These are phyloP conservation scores for Venturiaceae sp. DNA, from an alignment of 2,329 filamentous ascomycete genomes.

Conservation along the genomic window DNA sequence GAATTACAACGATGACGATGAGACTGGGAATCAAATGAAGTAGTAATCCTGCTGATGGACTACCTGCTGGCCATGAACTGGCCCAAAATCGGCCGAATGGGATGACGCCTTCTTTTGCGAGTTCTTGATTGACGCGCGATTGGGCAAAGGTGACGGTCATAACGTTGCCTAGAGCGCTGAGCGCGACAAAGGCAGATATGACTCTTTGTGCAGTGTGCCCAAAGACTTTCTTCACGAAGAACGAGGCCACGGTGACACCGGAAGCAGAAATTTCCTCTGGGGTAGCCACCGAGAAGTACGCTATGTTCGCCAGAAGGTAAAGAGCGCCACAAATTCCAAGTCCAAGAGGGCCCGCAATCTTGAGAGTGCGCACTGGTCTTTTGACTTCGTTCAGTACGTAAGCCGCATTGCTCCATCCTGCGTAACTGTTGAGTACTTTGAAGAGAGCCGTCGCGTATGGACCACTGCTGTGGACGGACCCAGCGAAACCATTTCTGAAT, in stretches of 20 bases:
- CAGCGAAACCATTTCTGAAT: conserved; percentile 45
- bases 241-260: conserved; percentile 49
- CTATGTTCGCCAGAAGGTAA: conserved; percentile 53
- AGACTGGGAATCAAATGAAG: conserved; percentile 58
- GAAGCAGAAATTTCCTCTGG: conserved; percentile 48
- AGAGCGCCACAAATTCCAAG: conserved; percentile 49
- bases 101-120: conserved; percentile 60
- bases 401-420: conserved; percentile 56
- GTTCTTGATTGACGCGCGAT: conserved; percentile 51
- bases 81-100: conserved; percentile 60
- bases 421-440: conserved; percentile 54
- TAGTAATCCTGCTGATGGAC: conserved; percentile 50
- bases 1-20: conserved; percentile 56
- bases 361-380: conserved; percentile 43
- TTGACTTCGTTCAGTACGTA: conserved; percentile 51
- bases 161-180: conserved; percentile 54
- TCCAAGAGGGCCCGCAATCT: conserved; percentile 47
- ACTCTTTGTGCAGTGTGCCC: conserved; percentile 40
- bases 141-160: conserved; percentile 52
- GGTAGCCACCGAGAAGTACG: conserved; percentile 54
- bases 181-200: conserved; percentile 43
- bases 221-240: conserved; percentile 55
- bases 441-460: conserved; percentile 34
- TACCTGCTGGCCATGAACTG: conserved; percentile 52
- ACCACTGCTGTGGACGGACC: conserved; percentile 21